Base-by-base conservation (phyloP, 2,329 filamentous ascomycete species). In the Colletotrichum karsti region DNA sequence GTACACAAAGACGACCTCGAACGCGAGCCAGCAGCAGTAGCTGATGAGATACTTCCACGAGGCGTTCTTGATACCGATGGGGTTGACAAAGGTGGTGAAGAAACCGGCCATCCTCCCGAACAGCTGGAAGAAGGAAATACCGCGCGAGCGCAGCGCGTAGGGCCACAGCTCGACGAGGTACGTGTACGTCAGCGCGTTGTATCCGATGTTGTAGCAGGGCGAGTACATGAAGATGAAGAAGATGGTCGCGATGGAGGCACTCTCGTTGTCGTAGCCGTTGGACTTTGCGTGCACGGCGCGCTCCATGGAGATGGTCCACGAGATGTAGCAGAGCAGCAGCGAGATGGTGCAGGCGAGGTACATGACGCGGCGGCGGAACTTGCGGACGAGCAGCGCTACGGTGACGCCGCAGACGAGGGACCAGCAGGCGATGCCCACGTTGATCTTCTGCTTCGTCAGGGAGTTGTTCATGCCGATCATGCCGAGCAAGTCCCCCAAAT, bases 141-240 rank as follows among this genome's bases (percentile, higher is more conserved):
- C 87, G 67, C 84, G 84, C 20, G 84, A 83, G 67, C 87, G 83
- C 60, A 85, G 81, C 2, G 85, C 80, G 72, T 86, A 91, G 1
- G 88, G 88, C 79, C 88, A 89, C 0, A 90, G 76, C 69, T 90
- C 88, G 22, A 90, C 79, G 2, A 90, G 82, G 76, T 88, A 90
- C 4, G 85, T 89, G 73, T 89, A 89, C 6, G 87, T 88, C 22
- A 90, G 79, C 24, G 88, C 85, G 72, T 90, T 90, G 76, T 89
- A 88, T 15, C 87, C 88, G 54, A 90, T 83, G 71, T 89, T 89
- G 74, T 90, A 90, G 68, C 78, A 81, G 1, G 86, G 85, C 7
- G 82, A 82, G 74, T 87, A 89, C 18, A 81, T 78, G 69, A 87
- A 89, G 72, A 86, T 87, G 76, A 87, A 89, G 74, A 89, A 83